A percentile compares a stretch with the other conserved stretches of the same genome.
These are phyloP conservation scores for Hanseniaspora lachancei DNA, from an alignment of 805 yeast genomes.

Conservation along the genomic window DNA sequence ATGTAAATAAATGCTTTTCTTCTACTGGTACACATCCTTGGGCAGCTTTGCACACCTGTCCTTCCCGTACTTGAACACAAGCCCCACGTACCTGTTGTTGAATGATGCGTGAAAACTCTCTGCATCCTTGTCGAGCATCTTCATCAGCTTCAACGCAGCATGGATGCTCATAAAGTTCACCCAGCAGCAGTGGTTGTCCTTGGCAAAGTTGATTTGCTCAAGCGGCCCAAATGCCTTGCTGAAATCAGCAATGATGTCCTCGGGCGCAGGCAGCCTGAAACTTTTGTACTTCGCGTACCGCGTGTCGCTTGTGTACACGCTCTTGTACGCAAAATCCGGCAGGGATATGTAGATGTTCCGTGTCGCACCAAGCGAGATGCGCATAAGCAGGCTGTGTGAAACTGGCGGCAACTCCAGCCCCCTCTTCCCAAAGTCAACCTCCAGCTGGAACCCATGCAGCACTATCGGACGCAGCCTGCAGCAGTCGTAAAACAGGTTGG, in stretches of 20 bases:
- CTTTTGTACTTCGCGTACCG: conserved; percentile 20
- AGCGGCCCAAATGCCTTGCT: conserved; percentile 46
- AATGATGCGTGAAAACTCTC: conserved; percentile 30
- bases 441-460: conserved; percentile 48
- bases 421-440: conserved; percentile 50
- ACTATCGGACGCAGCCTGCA: conserved; percentile 41
- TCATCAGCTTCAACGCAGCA: conserved; percentile 53
- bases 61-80: conserved; percentile 57
- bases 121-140: conserved; percentile 36
- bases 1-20: too few relatives aligned
- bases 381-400: conserved; percentile 40
- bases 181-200: conserved; percentile 61
- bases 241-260: conserved; percentile 46
- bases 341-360: conserved; percentile 66
- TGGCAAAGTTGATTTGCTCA: conserved; percentile 64
- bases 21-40: conserved; percentile 24
- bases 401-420: conserved; percentile 53
- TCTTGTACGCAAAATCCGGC: conserved; percentile 31
- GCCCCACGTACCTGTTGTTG: conserved; percentile 36
- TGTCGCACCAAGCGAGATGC: conserved; percentile 62
- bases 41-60: conserved; percentile 62
- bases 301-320: conserved; percentile 25
- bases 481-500: conserved; percentile 52
- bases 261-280: conserved; percentile 34
- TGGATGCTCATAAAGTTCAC: conserved; percentile 52